Evolutionary conservation across 2,329 filamentous ascomycete genomes (phyloP).

Genomic region (Cladosporium austrohemisphaericum): DNA sequence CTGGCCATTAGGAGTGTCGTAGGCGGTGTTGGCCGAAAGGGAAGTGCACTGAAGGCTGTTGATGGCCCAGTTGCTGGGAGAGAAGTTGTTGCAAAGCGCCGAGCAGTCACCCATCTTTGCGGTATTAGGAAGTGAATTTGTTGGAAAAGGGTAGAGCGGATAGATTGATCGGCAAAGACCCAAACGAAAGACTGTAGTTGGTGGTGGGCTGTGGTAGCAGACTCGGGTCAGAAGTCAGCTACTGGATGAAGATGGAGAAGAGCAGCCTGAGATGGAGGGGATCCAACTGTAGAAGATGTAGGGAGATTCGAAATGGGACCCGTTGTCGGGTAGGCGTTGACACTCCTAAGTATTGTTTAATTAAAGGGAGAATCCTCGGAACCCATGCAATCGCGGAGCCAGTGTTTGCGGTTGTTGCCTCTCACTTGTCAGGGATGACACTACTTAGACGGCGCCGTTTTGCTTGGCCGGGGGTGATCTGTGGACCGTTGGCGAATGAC

Average conservation of each 20-base stretch:
- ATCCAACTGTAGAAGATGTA: slow-evolving; percentile 6
- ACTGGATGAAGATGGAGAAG: not conserved
- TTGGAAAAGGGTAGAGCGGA: not conserved
- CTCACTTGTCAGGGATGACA: slow-evolving; percentile 10
- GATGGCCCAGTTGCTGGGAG: slow-evolving; percentile 14
- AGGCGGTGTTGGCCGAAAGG: not conserved
- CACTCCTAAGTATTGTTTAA: slow-evolving; percentile 12
- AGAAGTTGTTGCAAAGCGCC: slow-evolving; percentile 15
- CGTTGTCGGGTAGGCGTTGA: slow-evolving; percentile 12
- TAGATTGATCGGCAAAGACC: slow-evolving; percentile 2
- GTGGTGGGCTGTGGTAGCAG: not conserved
- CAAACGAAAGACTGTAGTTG: slow-evolving; percentile 14
- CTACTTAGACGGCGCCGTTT: slow-evolving; percentile 3
- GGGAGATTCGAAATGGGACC: not conserved
- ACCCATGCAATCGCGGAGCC: not conserved
- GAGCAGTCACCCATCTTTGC: slow-evolving; percentile 11
- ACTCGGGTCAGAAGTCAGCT: slow-evolving; percentile 10
- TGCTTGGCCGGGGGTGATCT: slow-evolving; percentile 8
- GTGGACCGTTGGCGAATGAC: slow-evolving; percentile 13
- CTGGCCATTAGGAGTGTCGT: slow-evolving; percentile 14
- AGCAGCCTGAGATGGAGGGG: not conserved
- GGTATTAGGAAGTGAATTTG: not conserved
- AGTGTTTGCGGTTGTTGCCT: slow-evolving; percentile 2
- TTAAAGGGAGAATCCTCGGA: slow-evolving; percentile 14
- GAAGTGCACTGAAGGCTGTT: not conserved